Conservation (phyloP, 352 stramenopile genomes). For the Phytophthora pini region DNA sequence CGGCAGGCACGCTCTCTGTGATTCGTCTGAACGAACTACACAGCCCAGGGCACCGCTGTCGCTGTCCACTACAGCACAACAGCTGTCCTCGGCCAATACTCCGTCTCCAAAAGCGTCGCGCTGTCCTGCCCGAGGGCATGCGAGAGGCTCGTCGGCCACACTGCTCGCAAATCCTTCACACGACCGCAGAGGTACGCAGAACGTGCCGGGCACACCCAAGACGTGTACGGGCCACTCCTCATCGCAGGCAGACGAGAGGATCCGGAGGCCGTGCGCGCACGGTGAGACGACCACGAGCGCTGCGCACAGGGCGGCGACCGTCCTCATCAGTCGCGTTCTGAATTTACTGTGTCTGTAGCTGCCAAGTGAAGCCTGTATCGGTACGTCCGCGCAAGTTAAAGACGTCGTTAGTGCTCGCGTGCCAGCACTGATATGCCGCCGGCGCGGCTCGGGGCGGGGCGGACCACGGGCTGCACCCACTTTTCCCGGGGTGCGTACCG, state of each 20-base stretch:
- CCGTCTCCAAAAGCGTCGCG: slow-evolving; percentile 20
- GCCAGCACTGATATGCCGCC: neutral
- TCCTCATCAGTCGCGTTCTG: slow-evolving; percentile 29
- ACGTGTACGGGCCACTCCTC: slow-evolving; percentile 37
- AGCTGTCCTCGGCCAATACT: slow-evolving; percentile 43
- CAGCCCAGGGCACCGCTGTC: slow-evolving; percentile 43
- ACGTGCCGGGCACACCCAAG: slow-evolving; percentile 39
- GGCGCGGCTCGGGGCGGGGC: neutral
- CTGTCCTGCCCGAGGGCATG: slow-evolving; percentile 43
- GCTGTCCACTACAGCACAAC: slow-evolving; percentile 47
- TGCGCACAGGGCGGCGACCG: slow-evolving; percentile 19
- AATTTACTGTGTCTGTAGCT: neutral
- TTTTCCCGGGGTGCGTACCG: neutral
- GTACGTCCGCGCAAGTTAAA: neutral
- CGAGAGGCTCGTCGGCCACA: slow-evolving; percentile 23
- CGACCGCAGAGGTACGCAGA: slow-evolving; percentile 43
- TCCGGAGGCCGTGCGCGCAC: neutral
- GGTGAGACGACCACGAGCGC: slow-evolving; percentile 13
- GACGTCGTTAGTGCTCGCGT: slow-evolving; percentile 4
- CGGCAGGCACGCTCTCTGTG: slow-evolving; percentile 36
- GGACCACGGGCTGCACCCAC: slow-evolving; percentile 4
- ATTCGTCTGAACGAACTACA: slow-evolving; percentile 16
- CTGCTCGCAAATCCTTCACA: slow-evolving; percentile 33
- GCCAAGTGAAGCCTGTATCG: too few relatives aligned
- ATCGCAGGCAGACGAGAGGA: slow-evolving; percentile 26